Evolutionary conservation across 768 basidiomycete species (phyloP), one percentile per base, ranked within the genome.

Genomic region (Leccinellum rugosiceps): DNA sequence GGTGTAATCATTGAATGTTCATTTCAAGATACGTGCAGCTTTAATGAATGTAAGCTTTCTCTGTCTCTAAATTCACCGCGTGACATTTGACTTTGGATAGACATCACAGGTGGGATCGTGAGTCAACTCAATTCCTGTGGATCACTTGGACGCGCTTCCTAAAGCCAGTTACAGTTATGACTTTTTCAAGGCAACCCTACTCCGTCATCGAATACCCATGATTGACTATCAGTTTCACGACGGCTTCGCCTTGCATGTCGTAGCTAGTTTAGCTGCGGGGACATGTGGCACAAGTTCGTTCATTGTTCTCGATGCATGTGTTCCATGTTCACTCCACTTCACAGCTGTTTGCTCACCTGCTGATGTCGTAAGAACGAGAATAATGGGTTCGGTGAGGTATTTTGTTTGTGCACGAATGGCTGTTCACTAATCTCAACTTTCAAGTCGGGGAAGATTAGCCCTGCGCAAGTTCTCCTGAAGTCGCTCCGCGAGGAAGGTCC

Each of bases 51-150:
- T 88, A 69, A 66, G 85, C 38, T 21, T 43, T 21, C 23, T 2
- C 10, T 44, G 45, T 46, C 32, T 50, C 13, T 10, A 32, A 23
- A 55, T 15, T 35, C 31, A 10, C 15, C 25, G 11, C 35, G 25
- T 70, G 38, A 63, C 43, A 52, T 43, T 9, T 56, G 5, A 41
- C 19, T 14, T 45, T 45, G 23, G 31, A 58, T 59, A 91, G 89
- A 81, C 80, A 31, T 91, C 90, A 21, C 90, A 92, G 81, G 86
- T 91, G 47, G 87, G 85, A 75, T 91, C 90, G 90, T 91, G 71
- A 76, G 90, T 80, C 52, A 44, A 49, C 41, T 17, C 25, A 4
- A 19, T 31, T 21, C 21, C 1, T 13, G 6, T 50, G 46, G 30
- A 51, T 46, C 14, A 17, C 6, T 32, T 32, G 38, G 53, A 47